phyloP scores from a whole-genome alignment of 257 asterid species.

The Scutellaria minor region DNA sequence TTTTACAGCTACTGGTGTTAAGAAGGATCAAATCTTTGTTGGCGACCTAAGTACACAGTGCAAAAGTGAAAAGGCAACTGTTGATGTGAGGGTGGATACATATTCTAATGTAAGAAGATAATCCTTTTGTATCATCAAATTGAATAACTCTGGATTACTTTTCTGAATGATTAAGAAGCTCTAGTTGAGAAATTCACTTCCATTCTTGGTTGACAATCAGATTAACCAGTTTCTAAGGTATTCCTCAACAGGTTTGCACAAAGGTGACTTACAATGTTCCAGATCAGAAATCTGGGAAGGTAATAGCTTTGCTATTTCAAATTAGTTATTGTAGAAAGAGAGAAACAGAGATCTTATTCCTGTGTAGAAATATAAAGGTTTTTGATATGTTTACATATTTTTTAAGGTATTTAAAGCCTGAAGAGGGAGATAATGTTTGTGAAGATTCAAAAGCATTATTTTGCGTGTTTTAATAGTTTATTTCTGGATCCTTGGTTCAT shows the following conservation, averaged over 20 bases:
- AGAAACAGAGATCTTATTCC: constrained; percentile 2
- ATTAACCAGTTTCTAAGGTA: not conserved
- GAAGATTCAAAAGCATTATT: not conserved
- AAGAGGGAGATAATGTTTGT: constrained; percentile 2
- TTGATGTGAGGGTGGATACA: constrained; percentile 82
- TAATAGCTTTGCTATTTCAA: constrained; percentile 30
- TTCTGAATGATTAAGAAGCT: constrained; percentile 3
- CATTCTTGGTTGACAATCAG: not conserved
- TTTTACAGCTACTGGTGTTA: constrained; percentile 75
- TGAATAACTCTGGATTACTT: not conserved
- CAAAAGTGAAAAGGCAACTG: constrained; percentile 62
- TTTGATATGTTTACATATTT: not conserved
- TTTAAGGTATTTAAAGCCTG: not conserved
- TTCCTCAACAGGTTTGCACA: constrained; percentile 64
- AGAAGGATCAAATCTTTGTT: constrained; percentile 67
- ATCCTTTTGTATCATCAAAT: not conserved
- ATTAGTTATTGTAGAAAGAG: not conserved
- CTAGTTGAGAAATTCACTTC: not conserved
- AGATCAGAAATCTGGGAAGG: constrained; percentile 93
- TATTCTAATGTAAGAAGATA: constrained; percentile 67
- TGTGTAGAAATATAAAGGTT: too few relatives aligned
- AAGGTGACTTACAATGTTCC: constrained; percentile 69
- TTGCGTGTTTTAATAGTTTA: not conserved
- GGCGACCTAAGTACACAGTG: constrained; percentile 77
- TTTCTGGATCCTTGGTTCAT: not conserved